These are phyloP conservation scores for Cyamopsis tetragonoloba DNA, from an alignment of 306 rosid species.

Conservation along the genomic window DNA sequence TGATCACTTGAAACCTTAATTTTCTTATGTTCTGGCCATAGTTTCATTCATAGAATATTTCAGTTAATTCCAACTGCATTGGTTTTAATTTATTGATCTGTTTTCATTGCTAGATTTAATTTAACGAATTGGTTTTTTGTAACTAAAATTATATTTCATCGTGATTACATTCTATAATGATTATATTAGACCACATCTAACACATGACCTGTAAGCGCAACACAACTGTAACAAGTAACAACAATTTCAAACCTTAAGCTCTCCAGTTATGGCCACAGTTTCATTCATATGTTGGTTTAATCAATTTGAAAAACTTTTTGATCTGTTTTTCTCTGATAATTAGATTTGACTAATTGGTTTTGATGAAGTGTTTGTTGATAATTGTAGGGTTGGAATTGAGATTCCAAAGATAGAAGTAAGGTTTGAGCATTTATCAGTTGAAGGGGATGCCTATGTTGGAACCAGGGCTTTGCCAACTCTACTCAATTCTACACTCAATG, in stretches of 20 bases:
- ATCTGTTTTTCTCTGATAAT: neutral
- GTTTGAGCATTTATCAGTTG: slow-evolving; percentile 55
- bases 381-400: slow-evolving; percentile 60
- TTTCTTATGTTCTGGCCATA: neutral
- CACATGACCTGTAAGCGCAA: too few relatives aligned
- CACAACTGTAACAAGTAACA: too few relatives aligned
- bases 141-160: too few relatives aligned
- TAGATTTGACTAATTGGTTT: neutral
- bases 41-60: too few relatives aligned
- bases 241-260: too few relatives aligned
- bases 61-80: neutral
- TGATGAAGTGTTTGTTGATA: neutral
- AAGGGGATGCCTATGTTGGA: slow-evolving; percentile 80
- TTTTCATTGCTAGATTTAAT: too few relatives aligned
- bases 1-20: too few relatives aligned
- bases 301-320: neutral
- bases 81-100: neutral
- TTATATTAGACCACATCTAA: too few relatives aligned
- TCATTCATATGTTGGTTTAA: neutral
- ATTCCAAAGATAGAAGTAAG: slow-evolving; percentile 75
- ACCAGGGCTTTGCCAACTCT: slow-evolving; percentile 76
- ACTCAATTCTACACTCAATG: slow-evolving; percentile 52
- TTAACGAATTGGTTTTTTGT: too few relatives aligned
- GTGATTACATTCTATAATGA: too few relatives aligned
- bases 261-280: neutral